phyloP scores from a whole-genome alignment of 2,329 filamentous ascomycete genomes.

The Mycocentrospora acerina region DNA sequence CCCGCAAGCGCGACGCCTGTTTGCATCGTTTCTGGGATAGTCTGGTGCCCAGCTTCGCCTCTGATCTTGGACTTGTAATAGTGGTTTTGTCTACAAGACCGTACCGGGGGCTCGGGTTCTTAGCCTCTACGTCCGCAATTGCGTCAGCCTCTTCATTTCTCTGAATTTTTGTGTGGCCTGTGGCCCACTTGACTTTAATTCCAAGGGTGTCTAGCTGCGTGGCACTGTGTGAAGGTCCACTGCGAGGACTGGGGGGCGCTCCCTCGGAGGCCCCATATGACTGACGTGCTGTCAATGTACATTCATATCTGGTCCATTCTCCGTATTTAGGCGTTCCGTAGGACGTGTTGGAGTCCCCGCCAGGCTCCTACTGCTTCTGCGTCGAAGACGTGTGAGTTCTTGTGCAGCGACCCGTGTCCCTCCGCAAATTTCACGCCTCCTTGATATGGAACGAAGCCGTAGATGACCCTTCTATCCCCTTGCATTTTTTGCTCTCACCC shows the following conservation, averaged over 20 bases:
- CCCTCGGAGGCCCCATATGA: conserved; percentile 7
- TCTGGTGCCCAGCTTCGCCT: too few relatives aligned
- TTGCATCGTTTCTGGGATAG: too few relatives aligned
- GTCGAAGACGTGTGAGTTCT: conserved; percentile 3
- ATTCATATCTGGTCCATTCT: neutral
- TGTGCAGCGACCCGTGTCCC: conserved; percentile 1
- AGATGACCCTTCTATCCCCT: conserved; percentile 2
- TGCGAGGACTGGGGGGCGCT: conserved; percentile 1
- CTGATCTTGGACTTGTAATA: too few relatives aligned
- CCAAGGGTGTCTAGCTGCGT: conserved; percentile 1
- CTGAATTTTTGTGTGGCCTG: conserved; percentile 1
- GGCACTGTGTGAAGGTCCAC: conserved; percentile 7
- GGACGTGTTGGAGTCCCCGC: conserved; percentile 1
- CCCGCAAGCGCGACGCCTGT: too few relatives aligned
- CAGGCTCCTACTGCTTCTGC: conserved; percentile 5
- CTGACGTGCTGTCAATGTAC: conserved; percentile 8
- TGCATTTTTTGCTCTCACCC: conserved; percentile 4
- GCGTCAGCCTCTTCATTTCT: neutral
- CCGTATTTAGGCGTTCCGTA: too few relatives aligned
- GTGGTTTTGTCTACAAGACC: too few relatives aligned
- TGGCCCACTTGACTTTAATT: conserved; percentile 1
- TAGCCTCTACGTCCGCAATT: too few relatives aligned
- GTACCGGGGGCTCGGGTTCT: too few relatives aligned
- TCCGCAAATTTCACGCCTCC: neutral
- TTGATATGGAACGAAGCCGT: conserved; percentile 4